Base-by-base conservation (phyloP, 306 rosid species). In the Casuarina cunninghamiana region DNA sequence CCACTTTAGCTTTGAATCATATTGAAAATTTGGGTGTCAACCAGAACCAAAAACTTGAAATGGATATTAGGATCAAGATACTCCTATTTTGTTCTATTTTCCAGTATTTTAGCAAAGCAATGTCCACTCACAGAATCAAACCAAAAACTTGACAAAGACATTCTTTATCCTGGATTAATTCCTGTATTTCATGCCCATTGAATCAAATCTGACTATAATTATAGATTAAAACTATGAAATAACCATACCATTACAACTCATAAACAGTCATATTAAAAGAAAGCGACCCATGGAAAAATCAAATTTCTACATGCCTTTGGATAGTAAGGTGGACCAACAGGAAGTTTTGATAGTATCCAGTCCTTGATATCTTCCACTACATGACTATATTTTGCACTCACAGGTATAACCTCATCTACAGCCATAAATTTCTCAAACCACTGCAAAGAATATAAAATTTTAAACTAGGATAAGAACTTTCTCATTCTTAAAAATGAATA, bases 371-470 rank as follows among this genome's bases (percentile, higher is more conserved):
- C 97, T 75, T 93, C 97, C 75, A 95, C 85, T 46, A 97, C 99
- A 32, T 95, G 97, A 15, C 99, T 97, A 75, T 81, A 89, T 84
- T 93, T 95, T 76, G 99, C 97, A 86, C 99, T 95, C 77, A 93
- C 99, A 50, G 99, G 99, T 82, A 95, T 95, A 72, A 95, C 93
- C 86, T 93, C 99, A 72, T 95, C 99, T 69, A 87, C 90, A 43
- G 91, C 77, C 10, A 92, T 90, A 74, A 88, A 91, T 84, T 93
- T 95, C 75, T 93, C 93, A 83, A 87, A 95, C 99, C 97, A 93
- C 99, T 95, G 87, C 84, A 84, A 83, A 41, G 55, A 73, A 78
- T 57, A 65, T 42, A 45, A 83, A 79, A 61, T 78, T 26, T 78
- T 77, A 41, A 67, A 50, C 77, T 49, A 73, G 49, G 69, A 71